Evolutionary conservation across 2,329 filamentous ascomycete species (phyloP).

Genomic region (Fusarium haematococcum): DNA sequence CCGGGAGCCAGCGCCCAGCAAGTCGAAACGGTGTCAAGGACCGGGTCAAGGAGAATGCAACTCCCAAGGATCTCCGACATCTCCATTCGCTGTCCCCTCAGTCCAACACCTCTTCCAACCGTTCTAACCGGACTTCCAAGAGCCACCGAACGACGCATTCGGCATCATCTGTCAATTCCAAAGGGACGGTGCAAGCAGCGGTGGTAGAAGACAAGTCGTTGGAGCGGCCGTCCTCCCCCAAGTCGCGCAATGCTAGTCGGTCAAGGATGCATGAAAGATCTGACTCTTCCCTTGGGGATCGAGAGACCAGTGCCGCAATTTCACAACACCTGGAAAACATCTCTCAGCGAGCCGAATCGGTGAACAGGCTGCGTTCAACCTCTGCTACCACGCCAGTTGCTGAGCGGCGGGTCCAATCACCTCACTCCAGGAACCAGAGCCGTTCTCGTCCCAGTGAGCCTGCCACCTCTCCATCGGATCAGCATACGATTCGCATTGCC

Average conservation of each 20-base stretch:
- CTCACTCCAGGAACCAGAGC: conserved; percentile 10
- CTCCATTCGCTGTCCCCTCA: conserved; percentile 13
- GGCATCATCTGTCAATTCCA: neutral
- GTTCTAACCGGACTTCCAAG: conserved; percentile 12
- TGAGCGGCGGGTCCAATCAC: conserved; percentile 1
- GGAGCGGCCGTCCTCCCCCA: conserved; percentile 47
- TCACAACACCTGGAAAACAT: conserved; percentile 41
- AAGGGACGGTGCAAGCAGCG: neutral
- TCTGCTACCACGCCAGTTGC: neutral
- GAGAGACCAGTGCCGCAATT: conserved; percentile 7
- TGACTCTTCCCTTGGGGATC: conserved; percentile 30
- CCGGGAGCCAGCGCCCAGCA: neutral
- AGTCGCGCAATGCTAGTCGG: conserved; percentile 53
- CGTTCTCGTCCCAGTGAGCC: neutral
- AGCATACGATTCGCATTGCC: conserved; percentile 21
- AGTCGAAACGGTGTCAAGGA: conserved; percentile 1
- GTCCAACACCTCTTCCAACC: conserved; percentile 5
- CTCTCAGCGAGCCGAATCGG: conserved; percentile 42
- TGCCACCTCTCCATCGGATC: neutral
- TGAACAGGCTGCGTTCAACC: neutral
- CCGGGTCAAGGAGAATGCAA: neutral
- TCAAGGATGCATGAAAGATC: conserved; percentile 37
- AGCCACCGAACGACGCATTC: neutral
- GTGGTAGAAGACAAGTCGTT: neutral
- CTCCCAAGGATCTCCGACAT: neutral